These are phyloP conservation scores for Huntiella moniliformis DNA, from an alignment of 2,329 filamentous ascomycete species.

Conservation along the genomic window DNA sequence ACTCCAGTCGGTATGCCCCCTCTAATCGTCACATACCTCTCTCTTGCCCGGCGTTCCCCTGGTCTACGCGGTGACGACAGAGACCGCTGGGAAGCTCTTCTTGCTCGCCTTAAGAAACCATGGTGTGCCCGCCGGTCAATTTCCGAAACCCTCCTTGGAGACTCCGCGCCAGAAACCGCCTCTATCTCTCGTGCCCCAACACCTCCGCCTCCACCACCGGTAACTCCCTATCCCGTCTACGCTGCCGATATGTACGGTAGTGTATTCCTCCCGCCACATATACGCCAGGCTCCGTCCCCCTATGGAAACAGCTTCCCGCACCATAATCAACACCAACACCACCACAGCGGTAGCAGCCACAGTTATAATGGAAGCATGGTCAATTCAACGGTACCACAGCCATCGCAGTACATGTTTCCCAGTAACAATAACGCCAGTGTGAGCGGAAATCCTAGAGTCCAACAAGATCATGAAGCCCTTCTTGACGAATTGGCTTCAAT, in stretches of 20 bases:
- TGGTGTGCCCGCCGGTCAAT: not conserved
- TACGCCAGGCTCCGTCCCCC: too few relatives aligned
- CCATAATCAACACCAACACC: too few relatives aligned
- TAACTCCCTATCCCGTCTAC: too few relatives aligned
- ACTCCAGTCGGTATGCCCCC: slow-evolving; percentile 18
- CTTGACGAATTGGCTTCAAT: slow-evolving; percentile 33
- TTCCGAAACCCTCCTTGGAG: not conserved
- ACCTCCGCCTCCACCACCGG: not conserved
- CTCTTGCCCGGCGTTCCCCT: slow-evolving; percentile 19
- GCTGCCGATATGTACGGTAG: too few relatives aligned
- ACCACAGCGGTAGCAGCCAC: too few relatives aligned
- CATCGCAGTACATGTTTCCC: slow-evolving; percentile 6
- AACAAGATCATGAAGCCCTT: slow-evolving; percentile 30
- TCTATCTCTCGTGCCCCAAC: not conserved
- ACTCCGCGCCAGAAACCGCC: not conserved
- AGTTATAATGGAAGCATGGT: not conserved
- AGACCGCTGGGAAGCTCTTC: slow-evolving; percentile 17
- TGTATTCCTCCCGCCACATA: too few relatives aligned
- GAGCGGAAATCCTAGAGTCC: not conserved
- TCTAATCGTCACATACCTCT: slow-evolving; percentile 19
- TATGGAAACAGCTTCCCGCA: too few relatives aligned
- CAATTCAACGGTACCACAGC: slow-evolving; percentile 5
- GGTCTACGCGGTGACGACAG: slow-evolving; percentile 20
- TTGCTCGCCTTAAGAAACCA: slow-evolving; percentile 15
- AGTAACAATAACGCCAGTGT: not conserved